Evolutionary conservation across 164 flowering plant genomes (phyloP), one percentile per base, ranked within the genome.

Genomic region (Macadamia integrifolia): DNA sequence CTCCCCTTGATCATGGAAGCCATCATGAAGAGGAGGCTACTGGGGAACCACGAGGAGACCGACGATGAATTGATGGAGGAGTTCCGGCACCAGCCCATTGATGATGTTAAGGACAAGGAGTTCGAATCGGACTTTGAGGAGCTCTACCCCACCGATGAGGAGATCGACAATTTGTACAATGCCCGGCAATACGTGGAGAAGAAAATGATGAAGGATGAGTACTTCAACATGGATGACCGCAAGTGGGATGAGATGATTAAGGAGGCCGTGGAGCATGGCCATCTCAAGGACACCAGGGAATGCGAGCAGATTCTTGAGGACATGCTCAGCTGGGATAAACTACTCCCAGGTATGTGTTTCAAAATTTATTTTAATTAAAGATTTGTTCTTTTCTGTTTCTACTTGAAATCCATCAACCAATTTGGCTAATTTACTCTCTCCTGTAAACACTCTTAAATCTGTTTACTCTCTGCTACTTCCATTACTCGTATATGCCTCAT

Each of bases 261-360:
- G 66, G 96, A 90, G 71, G 92, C 83, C 0, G 66, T 72, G n/a
- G 76, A 89, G 66, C 76, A 84, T 55, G 97, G 96, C 31, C 56
- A n/a, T 69, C 63, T 88, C 53, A 80, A 78, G 74, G 91, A 92
- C 70, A 83, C 92, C 1, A 79, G 64, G 50, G 93, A 89, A 71
- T 87, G 95, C 68, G 98, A 92, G 74, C 77, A 67, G 52, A 82
- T 90, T 77, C 78, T 92, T 6, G 91, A 92, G 80, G 97, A 92
- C 70, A 90, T 94, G 96, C 84, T 86, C 49, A 73, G 71, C 69
- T 94, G 97, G 97, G 98, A 92, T 66, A 90, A 90, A 68, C 92
- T 94, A 46, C 92, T 94, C 62, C 99, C 99, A 40, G 98, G 99
- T 94, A 80, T 42, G 40, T 65, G 7, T 66, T 46, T 46, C 50